Percentiles rank a stretch among this genome's conserved stretches.
phyloP scores from a whole-genome alignment of 1,284 basidiomycete genomes.

The Puccinia coronata region DNA sequence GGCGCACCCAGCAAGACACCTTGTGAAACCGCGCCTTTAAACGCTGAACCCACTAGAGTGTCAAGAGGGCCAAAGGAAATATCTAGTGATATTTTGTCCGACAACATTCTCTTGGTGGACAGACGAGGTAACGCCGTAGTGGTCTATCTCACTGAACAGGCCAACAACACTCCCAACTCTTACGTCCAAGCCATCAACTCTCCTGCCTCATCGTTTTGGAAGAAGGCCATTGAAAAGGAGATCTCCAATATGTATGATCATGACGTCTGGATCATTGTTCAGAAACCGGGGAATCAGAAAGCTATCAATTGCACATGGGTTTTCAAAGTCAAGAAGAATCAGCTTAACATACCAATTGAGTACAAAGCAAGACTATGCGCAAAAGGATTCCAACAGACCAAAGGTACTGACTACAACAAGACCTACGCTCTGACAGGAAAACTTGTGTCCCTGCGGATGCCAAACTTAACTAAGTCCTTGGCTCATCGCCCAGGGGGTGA shows the following conservation, averaged over 20 bases:
- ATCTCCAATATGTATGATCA: not conserved
- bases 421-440: constrained; percentile 17
- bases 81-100: not conserved
- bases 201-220: not conserved
- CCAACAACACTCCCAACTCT: not conserved
- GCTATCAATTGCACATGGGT: too few relatives aligned
- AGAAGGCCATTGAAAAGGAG: not conserved
- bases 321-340: too few relatives aligned
- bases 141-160: not conserved
- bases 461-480: too few relatives aligned
- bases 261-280: not conserved
- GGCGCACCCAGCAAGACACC: not conserved
- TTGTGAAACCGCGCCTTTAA: too few relatives aligned
- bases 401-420: not conserved
- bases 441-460: not conserved
- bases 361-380: too few relatives aligned
- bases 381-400: not conserved
- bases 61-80: not conserved
- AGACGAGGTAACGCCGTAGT: not conserved
- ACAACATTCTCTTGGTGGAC: not conserved
- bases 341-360: too few relatives aligned
- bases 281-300: too few relatives aligned
- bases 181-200: constrained; percentile 9
- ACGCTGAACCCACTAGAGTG: too few relatives aligned
- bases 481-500: too few relatives aligned